Percentiles rank a stretch among this genome's conserved stretches.
Conservation (phyloP, 2,329 filamentous ascomycete species). For the Talaromyces sp. region DNA sequence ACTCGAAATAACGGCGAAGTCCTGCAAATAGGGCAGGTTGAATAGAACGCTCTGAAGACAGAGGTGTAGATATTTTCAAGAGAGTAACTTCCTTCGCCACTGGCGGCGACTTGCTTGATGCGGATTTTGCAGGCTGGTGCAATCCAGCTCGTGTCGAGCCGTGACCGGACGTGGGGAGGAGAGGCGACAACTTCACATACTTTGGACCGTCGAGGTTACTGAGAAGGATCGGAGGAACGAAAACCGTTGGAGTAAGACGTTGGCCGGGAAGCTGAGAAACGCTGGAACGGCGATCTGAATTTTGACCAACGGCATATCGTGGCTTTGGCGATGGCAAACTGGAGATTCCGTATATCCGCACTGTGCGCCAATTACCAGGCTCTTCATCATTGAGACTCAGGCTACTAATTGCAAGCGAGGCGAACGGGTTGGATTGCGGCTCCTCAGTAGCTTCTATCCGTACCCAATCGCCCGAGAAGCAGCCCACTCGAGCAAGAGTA, state of each 20-base stretch:
- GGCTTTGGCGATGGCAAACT: slow-evolving; percentile 53
- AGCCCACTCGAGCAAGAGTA: slow-evolving; percentile 81
- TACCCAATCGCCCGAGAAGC: slow-evolving; percentile 97
- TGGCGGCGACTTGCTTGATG: slow-evolving; percentile 47
- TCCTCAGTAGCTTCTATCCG: slow-evolving; percentile 72
- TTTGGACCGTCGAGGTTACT: slow-evolving; percentile 76
- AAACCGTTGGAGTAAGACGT: slow-evolving; percentile 56
- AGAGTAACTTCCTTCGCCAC: slow-evolving; percentile 75
- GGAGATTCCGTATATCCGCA: slow-evolving; percentile 81
- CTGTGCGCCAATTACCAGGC: slow-evolving; percentile 73
- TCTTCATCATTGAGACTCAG: slow-evolving; percentile 45
- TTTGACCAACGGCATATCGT: slow-evolving; percentile 51
- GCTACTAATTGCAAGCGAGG: slow-evolving; percentile 59
- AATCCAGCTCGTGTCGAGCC: slow-evolving; percentile 55
- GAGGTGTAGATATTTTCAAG: slow-evolving; percentile 80
- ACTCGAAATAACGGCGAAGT: slow-evolving; percentile 82
- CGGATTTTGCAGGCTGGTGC: slow-evolving; percentile 41
- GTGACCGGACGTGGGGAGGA: slow-evolving; percentile 36
- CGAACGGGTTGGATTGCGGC: slow-evolving; percentile 51
- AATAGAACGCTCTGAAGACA: slow-evolving; percentile 77
- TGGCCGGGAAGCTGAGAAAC: slow-evolving; percentile 45
- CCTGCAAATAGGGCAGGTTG: slow-evolving; percentile 83
- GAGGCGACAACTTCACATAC: slow-evolving; percentile 71
- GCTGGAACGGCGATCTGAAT: slow-evolving; percentile 48
- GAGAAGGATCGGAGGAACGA: slow-evolving; percentile 79